Evolutionary conservation across 225 moss, liverwort and hornwort genomes (phyloP), one percentile per base, ranked within the genome.

Genomic region (Bryoerythrophyllum caledonicum): DNA sequence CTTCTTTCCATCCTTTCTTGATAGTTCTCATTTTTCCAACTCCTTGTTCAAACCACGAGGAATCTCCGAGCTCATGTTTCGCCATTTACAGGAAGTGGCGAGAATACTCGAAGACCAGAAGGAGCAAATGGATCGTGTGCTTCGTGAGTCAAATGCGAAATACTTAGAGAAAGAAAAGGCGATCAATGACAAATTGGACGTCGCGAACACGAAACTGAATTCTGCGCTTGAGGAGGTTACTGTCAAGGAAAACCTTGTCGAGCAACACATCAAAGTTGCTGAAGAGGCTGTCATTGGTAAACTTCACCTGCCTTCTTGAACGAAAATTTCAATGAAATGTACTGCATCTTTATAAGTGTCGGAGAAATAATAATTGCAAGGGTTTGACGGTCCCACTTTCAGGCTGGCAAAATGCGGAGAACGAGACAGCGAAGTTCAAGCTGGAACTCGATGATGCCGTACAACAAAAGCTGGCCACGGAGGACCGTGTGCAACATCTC

Each of bases 351-450:
- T 52, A 32, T 65, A 3, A 16, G 2, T 53, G 53, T 72, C 46
- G 38, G 58, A 61, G 27, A 37, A 25, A 19, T 14, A 27, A 71
- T n/a, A n/a, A n/a, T n/a, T n/a, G n/a, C n/a, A n/a, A n/a, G n/a
- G n/a, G n/a, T n/a, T 60, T 53, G 54, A 43, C 6, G 61, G 13
- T 49, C 32, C 28, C 65, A 52, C 23, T 41, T 70, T 81, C 77
- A 88, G 94, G 94, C 35, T 96, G 96, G 96, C 91, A 92, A 80
- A 96, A 78, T 65, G 94, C 94, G 8, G 92, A 92, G 54, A 76
- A 79, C 3, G 94, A 92, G 78, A 78, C 88, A 55, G 77, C 81
- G 52, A 73, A 78, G 4, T 56, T 86, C 67, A 96, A 94, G 77
- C 76, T 76, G 54, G 84, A 94, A 72, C 81, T 90, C 5, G 92